Evolutionary conservation across 116 monocot genomes (phyloP).

Genomic region (Dioscorea cayenensis): DNA sequence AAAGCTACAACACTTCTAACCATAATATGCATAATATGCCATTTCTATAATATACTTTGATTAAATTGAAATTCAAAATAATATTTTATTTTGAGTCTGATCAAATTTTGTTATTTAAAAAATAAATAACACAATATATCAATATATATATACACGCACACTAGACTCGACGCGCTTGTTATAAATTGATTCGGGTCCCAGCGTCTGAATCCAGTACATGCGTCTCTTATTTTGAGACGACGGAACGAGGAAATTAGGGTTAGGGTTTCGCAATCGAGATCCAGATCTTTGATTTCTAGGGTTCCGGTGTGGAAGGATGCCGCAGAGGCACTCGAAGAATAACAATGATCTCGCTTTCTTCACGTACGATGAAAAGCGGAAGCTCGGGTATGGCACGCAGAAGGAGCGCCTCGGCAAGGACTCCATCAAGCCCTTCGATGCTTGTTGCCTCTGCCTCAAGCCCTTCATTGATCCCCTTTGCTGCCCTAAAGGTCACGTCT

Average conservation of each 20-base stretch:
- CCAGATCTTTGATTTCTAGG: not conserved
- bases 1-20: no score
- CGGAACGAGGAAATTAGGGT: constrained; percentile 2
- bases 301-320: constrained; percentile 40
- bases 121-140: no score
- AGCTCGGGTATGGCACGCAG: constrained; percentile 85
- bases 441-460: constrained; percentile 87
- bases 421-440: constrained; percentile 95
- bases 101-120: no score
- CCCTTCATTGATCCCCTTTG: constrained; percentile 73
- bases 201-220: not conserved
- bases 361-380: constrained; percentile 87
- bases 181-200: not conserved
- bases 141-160: no score
- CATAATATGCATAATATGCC: no score
- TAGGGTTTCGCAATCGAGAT: constrained; percentile 11
- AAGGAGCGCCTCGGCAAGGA: constrained; percentile 80
- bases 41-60: no score
- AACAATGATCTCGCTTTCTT: constrained; percentile 97
- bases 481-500: constrained; percentile 84
- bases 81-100: no score
- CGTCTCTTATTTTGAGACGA: not conserved
- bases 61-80: no score
- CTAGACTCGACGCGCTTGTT: no score
- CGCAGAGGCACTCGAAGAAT: constrained; percentile 98